These are phyloP conservation scores for Nigrospora sphaerica DNA, from an alignment of 2,329 filamentous ascomycete genomes.

Conservation along the genomic window DNA sequence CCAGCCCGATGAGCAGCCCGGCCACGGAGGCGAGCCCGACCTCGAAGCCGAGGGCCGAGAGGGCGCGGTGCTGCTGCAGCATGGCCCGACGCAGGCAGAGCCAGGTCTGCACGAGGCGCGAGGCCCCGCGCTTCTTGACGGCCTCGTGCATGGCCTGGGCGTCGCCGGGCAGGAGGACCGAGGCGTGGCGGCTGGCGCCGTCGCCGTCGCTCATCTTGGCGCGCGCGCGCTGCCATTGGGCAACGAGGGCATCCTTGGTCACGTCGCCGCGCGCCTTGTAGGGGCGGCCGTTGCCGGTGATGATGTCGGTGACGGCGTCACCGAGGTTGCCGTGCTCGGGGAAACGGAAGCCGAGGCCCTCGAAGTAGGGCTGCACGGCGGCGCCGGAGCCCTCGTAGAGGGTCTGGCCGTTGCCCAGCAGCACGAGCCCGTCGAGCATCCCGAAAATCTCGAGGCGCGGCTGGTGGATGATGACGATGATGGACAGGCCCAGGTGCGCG, in stretches of 20 bases:
- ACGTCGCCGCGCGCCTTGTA: conserved; percentile 41
- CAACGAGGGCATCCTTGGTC: conserved; percentile 40
- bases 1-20: conserved; percentile 47
- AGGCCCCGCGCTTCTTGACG: conserved; percentile 42
- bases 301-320: conserved; percentile 55
- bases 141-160: conserved; percentile 31
- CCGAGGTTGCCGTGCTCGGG: conserved; percentile 43
- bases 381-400: conserved; percentile 44
- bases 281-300: conserved; percentile 46
- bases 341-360: conserved; percentile 44
- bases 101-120: conserved; percentile 39
- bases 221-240: conserved; percentile 34
- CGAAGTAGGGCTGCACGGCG: conserved; percentile 40
- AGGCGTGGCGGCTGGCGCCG: conserved; percentile 14
- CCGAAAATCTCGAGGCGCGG: conserved; percentile 52
- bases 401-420: conserved; percentile 46
- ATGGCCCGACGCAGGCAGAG: conserved; percentile 46
- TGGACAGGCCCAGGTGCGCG: conserved; percentile 46
- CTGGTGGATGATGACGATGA: conserved; percentile 54
- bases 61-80: conserved; percentile 48
- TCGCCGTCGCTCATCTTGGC: conserved; percentile 13
- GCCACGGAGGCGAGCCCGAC: conserved; percentile 44
- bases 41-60: conserved; percentile 45
- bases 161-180: conserved; percentile 20
- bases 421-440: conserved; percentile 47